Conservation (phyloP, 441 rosid genomes). For the Macaranga tanarius region DNA sequence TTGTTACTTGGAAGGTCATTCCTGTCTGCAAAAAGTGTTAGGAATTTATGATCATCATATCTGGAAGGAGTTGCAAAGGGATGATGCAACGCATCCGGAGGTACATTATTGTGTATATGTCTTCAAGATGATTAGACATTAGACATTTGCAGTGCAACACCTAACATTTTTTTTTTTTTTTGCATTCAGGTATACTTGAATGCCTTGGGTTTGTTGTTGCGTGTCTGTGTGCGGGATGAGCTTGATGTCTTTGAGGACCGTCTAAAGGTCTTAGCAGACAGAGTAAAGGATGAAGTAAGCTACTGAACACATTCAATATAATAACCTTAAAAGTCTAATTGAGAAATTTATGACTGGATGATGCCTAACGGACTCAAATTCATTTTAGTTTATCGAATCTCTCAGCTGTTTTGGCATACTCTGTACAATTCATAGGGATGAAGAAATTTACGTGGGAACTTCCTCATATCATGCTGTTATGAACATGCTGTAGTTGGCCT, state of each 20-base stretch:
- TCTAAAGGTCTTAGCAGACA: constrained; percentile 47
- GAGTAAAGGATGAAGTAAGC: constrained; percentile 57
- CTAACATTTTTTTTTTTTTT: constrained; percentile 16
- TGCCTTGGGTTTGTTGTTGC: constrained; percentile 75
- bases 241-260: constrained; percentile 50
- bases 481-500: not conserved
- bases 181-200: constrained; percentile 67
- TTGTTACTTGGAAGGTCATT: constrained; percentile 89
- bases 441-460: not conserved
- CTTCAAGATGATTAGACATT: not conserved
- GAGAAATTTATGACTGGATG: not conserved
- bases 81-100: constrained; percentile 54
- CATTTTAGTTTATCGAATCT: not conserved
- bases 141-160: constrained; percentile 12
- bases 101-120: constrained; percentile 29
- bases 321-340: not conserved
- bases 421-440: not conserved
- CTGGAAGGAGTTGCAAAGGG: constrained; percentile 71
- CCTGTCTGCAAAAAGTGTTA: constrained; percentile 51
- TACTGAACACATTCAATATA: not conserved
- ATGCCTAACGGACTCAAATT: not conserved
- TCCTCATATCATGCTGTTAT: not conserved
- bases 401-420: not conserved
- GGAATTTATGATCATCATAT: constrained; percentile 68
- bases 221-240: constrained; percentile 55